phyloP scores from a whole-genome alignment of 2,329 filamentous ascomycete genomes.

The Rhexocercosporidium sp. region DNA sequence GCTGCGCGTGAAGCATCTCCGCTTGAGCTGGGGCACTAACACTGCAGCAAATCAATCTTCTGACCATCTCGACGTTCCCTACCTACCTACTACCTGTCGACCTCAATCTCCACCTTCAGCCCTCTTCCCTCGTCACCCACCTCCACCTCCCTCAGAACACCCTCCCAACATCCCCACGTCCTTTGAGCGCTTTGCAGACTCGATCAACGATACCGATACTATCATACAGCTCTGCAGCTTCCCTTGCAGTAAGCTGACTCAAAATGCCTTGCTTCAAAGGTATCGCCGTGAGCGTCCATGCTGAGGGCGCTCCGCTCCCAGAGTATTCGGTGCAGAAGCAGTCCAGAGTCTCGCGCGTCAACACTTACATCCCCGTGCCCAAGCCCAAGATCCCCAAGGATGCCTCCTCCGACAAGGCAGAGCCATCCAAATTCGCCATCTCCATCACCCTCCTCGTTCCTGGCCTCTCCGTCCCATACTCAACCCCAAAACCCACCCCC shows the following conservation, averaged over 20 bases:
- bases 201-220: slow-evolving; percentile 19
- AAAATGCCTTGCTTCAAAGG: slow-evolving; percentile 97
- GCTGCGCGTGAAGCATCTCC: slow-evolving; percentile 3
- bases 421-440: slow-evolving; percentile 96
- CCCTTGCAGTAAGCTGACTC: slow-evolving; percentile 31
- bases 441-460: slow-evolving; percentile 95
- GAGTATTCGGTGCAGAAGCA: slow-evolving; percentile 97
- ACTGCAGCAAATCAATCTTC: neutral
- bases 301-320: slow-evolving; percentile 77
- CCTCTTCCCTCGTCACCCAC: slow-evolving; percentile 7
- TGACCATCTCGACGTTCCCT: neutral
- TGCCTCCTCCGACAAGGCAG: slow-evolving; percentile 72
- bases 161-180: neutral
- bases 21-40: slow-evolving; percentile 8
- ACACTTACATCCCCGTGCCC: slow-evolving; percentile 95
- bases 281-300: slow-evolving; percentile 96
- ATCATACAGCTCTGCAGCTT: slow-evolving; percentile 31
- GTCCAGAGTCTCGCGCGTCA: slow-evolving; percentile 88
- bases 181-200: neutral
- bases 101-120: slow-evolving; percentile 1
- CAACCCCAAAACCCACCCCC: slow-evolving; percentile 78
- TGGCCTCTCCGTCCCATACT: slow-evolving; percentile 89
- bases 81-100: neutral
- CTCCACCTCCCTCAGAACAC: neutral
- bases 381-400: slow-evolving; percentile 76